phyloP scores from a whole-genome alignment of 306 rosid genomes.

The Lathyrus tuberosus region DNA sequence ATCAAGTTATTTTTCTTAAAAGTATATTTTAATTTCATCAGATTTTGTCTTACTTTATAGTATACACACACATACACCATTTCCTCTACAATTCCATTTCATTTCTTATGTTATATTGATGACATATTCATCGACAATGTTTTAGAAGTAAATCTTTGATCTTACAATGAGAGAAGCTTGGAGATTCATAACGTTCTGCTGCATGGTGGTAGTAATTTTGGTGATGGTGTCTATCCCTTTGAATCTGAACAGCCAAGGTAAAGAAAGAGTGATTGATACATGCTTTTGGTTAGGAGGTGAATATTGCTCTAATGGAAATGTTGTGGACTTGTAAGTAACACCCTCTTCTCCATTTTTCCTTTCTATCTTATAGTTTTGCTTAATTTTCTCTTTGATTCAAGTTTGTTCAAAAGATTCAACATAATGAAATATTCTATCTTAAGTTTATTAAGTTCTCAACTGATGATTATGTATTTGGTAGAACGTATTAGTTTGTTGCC shows the following conservation, averaged over 20 bases:
- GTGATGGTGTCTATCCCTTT: constrained; percentile 36
- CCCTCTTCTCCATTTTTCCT: background rate
- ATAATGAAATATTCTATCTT: too few species aligned
- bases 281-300: constrained; percentile 80
- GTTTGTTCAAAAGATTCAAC: background rate
- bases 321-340: constrained; percentile 65
- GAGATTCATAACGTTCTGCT: constrained; percentile 46
- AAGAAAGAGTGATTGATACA: constrained; percentile 43
- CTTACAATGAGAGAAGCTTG: constrained; percentile 43
- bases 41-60: background rate
- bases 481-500: background rate
- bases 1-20: background rate
- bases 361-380: constrained; percentile 1
- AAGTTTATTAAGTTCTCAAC: background rate
- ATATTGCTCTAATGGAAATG: constrained; percentile 60
- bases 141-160: constrained; percentile 10
- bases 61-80: background rate
- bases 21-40: constrained; percentile 11
- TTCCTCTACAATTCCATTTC: background rate
- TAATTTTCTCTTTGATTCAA: background rate
- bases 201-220: constrained; percentile 27
- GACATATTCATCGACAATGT: background rate
- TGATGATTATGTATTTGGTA: background rate
- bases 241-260: constrained; percentile 57
- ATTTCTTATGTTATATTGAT: too few species aligned